Percentiles rank a stretch among this genome's conserved stretches.
These are phyloP conservation scores for Dichomitus squalens DNA, from an alignment of 1,284 basidiomycete species.

Conservation along the genomic window DNA sequence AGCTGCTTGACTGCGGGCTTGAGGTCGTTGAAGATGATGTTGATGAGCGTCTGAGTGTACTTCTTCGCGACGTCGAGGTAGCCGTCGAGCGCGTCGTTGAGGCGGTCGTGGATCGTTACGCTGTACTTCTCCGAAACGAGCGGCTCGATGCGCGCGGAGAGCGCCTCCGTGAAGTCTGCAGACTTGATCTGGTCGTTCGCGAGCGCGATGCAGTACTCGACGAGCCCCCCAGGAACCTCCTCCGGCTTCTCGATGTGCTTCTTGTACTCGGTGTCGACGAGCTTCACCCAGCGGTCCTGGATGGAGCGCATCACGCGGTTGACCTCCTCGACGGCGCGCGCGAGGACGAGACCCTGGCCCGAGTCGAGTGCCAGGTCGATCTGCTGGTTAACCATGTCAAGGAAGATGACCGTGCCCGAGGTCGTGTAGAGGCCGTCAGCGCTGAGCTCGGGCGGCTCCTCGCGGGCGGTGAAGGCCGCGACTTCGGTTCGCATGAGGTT, in stretches of 20 bases:
- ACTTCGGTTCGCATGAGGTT: conserved; percentile 95
- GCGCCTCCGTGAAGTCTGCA: conserved; percentile 90
- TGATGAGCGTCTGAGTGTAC: conserved; percentile 93
- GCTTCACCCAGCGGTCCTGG: conserved; percentile 87
- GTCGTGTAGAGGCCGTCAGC: conserved; percentile 90
- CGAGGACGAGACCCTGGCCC: conserved; percentile 91
- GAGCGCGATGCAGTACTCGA: conserved; percentile 97
- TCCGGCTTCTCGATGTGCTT: conserved; percentile 89
- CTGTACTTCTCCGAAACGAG: conserved; percentile 95
- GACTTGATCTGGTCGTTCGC: conserved; percentile 98
- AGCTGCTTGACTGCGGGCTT: conserved; percentile 87
- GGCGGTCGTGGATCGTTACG: conserved; percentile 77
- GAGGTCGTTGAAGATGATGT: conserved; percentile 94
- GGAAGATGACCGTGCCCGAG: conserved; percentile 93
- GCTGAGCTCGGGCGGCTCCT: conserved; percentile 87
- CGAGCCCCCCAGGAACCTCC: conserved; percentile 85
- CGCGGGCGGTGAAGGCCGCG: conserved; percentile 81
- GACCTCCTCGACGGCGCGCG: conserved; percentile 88
- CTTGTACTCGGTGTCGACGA: conserved; percentile 86
- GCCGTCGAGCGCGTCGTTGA: conserved; percentile 97
- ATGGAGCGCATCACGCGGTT: conserved; percentile 90
- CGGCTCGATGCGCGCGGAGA: conserved; percentile 85
- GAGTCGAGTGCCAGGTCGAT: conserved; percentile 95
- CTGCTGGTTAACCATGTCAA: conserved; percentile 99
- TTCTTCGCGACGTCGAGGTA: conserved; percentile 98